Base-by-base conservation (phyloP, 345 rosid genomes). In the Hevea brasiliensis region DNA sequence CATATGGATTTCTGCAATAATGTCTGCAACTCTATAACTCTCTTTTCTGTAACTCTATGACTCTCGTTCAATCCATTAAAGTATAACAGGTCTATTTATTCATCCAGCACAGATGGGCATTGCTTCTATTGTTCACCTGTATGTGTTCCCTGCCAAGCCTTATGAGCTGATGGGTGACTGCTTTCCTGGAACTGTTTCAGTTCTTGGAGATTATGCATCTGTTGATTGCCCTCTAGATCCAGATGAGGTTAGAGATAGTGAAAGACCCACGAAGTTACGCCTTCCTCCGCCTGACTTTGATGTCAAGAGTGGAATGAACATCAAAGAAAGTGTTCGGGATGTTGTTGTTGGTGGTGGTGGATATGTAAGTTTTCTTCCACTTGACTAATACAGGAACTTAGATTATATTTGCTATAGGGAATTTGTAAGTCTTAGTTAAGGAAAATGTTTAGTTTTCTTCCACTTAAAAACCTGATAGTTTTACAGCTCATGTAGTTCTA, bases 121-220 rank as follows among this genome's bases (percentile, higher is more conserved):
- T 74, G 99, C 99, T 85, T 93, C 98, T 24, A 73, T 88, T 68
- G 97, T 93, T 83, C 99, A 96, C 86, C 85, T 96, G 2, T 91
- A 87, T 79, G 99, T 93, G 72, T 96, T 90, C 86, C 98, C 99
- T 66, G 87, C 97, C 65, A 90, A 82, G 76, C 98, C 98, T 23
- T 95, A 95, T 26, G 87, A 92, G 83, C 83, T 87, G 77, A 83
- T 95, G 92, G 99, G 99, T 77, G 99, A 92, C 74, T 84, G 83
- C 69, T 77, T 88, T 76, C 72, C 87, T 21, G 99, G 98, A 78
- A 85, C 82, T 68, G 87, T 95, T 79, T 83, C 97, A 8, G 90
- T 96, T 75, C 97, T 96, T 65, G 99, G 98, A 81, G 99, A 93
- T 82, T 92, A 96, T 88, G 95, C 88, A 44, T 89, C 96, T 70